These are phyloP conservation scores for Diphasiastrum complanatum DNA, from an alignment of 83 land plant genomes.

Conservation along the genomic window DNA sequence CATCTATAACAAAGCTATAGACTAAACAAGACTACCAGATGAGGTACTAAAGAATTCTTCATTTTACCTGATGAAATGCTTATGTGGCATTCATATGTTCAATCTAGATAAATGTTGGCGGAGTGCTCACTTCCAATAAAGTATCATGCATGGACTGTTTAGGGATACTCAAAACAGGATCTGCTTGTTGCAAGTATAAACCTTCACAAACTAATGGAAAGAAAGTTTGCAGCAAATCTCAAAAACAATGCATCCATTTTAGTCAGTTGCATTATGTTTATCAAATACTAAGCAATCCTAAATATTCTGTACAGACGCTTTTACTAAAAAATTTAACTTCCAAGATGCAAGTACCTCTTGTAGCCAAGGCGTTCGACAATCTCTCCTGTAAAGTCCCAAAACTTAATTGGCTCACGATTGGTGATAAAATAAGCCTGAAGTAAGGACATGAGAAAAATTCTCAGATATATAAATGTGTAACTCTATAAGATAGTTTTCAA, in stretches of 20 bases:
- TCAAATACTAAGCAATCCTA: not conserved
- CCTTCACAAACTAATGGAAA: no score
- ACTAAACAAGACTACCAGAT: not conserved
- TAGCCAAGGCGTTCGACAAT: slow-evolving; percentile 88
- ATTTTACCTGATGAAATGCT: not conserved
- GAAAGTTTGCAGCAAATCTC: no score
- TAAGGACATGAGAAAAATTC: not conserved
- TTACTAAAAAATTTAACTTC: not conserved
- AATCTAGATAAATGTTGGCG: no score
- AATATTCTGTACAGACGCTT: not conserved
- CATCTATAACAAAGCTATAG: not conserved
- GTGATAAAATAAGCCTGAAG: slow-evolving; percentile 74
- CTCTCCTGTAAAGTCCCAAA: slow-evolving; percentile 83
- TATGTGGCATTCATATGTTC: not conserved
- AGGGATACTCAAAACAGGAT: no score
- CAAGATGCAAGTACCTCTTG: slow-evolving; percentile 42
- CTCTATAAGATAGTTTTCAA: not conserved
- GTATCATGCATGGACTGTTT: no score
- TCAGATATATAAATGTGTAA: no score
- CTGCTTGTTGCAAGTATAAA: no score
- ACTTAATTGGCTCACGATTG: slow-evolving; percentile 74
- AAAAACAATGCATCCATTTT: no score
- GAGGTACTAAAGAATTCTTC: not conserved
- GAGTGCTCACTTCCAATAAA: no score
- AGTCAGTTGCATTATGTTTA: not conserved